Percentiles rank a stretch among this genome's conserved stretches.
Evolutionary conservation across 2,329 filamentous ascomycete species (phyloP).

Genomic region (Chrysoporthe cubensis): DNA sequence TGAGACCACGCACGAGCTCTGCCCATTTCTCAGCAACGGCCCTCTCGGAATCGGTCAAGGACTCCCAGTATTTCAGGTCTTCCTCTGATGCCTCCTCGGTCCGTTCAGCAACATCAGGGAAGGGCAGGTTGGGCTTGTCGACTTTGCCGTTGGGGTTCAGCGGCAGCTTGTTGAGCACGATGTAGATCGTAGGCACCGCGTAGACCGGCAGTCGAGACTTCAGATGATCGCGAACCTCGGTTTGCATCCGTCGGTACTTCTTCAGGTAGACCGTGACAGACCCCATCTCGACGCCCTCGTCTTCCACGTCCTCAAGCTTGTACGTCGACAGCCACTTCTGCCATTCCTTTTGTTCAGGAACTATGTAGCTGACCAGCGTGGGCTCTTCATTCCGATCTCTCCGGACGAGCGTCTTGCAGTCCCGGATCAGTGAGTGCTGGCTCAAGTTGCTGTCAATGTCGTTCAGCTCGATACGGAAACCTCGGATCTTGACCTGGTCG

Average conservation of each 20-base stretch:
- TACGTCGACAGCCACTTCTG: conserved; percentile 64
- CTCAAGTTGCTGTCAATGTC: conserved; percentile 89
- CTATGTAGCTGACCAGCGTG: conserved; percentile 86
- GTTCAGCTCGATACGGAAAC: conserved; percentile 91
- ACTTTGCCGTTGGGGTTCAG: conserved; percentile 88
- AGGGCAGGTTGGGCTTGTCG: conserved; percentile 68
- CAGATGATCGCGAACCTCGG: conserved; percentile 65
- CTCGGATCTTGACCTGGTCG: conserved; percentile 92
- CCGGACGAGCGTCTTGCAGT: conserved; percentile 84
- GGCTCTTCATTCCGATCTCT: conserved; percentile 85
- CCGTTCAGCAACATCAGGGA: conserved; percentile 74
- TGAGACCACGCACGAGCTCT: conserved; percentile 67
- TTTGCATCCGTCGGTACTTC: conserved; percentile 51
- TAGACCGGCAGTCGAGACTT: conserved; percentile 74
- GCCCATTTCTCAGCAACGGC: conserved; percentile 75
- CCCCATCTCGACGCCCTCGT: conserved; percentile 54
- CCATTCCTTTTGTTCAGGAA: conserved; percentile 81
- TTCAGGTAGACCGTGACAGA: conserved; percentile 47
- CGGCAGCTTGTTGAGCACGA: conserved; percentile 73
- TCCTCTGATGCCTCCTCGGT: conserved; percentile 50
- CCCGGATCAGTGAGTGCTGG: conserved; percentile 74
- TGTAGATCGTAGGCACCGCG: conserved; percentile 75
- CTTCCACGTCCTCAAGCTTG: conserved; percentile 57
- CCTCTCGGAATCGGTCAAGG: conserved; percentile 60
- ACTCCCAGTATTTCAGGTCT: conserved; percentile 47